Evolutionary conservation across 768 basidiomycete species (phyloP).

Genomic region (Mrakia hoshinonis): DNA sequence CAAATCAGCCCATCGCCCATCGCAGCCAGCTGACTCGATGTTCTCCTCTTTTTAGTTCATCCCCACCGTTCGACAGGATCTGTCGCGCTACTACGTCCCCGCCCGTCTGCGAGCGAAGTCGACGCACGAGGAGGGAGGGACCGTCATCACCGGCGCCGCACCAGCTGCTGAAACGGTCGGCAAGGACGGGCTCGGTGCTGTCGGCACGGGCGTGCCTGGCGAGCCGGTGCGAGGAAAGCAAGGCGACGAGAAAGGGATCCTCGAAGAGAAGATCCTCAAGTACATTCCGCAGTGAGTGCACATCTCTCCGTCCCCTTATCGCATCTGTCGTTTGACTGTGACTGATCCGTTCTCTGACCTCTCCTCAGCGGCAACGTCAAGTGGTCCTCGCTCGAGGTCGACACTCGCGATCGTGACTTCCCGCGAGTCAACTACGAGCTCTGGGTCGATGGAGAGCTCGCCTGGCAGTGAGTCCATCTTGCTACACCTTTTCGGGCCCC

Average conservation of each 20-base stretch:
- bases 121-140: slow-evolving; percentile 2
- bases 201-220: slow-evolving; percentile 29
- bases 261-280: slow-evolving; percentile 37
- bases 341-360: not conserved
- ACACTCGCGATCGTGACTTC: slow-evolving; percentile 50
- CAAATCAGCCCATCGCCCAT: no score
- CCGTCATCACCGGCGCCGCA: not conserved
- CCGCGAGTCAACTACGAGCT: slow-evolving; percentile 46
- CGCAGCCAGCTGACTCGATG: no score
- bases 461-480: slow-evolving; percentile 10
- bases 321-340: not conserved
- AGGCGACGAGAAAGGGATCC: slow-evolving; percentile 33
- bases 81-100: slow-evolving; percentile 39
- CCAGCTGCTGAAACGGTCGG: slow-evolving; percentile 34
- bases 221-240: slow-evolving; percentile 33
- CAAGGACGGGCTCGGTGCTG: not conserved
- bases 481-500: not conserved
- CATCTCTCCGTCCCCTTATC: not conserved
- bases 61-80: not conserved
- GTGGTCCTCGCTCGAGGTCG: slow-evolving; percentile 57
- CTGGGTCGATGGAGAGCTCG: slow-evolving; percentile 14
- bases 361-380: slow-evolving; percentile 1
- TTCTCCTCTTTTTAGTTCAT: not conserved
- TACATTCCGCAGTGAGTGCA: slow-evolving; percentile 5
- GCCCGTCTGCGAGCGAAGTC: slow-evolving; percentile 14